phyloP scores from a whole-genome alignment of 306 rosid genomes.

The Trifolium pratense region DNA sequence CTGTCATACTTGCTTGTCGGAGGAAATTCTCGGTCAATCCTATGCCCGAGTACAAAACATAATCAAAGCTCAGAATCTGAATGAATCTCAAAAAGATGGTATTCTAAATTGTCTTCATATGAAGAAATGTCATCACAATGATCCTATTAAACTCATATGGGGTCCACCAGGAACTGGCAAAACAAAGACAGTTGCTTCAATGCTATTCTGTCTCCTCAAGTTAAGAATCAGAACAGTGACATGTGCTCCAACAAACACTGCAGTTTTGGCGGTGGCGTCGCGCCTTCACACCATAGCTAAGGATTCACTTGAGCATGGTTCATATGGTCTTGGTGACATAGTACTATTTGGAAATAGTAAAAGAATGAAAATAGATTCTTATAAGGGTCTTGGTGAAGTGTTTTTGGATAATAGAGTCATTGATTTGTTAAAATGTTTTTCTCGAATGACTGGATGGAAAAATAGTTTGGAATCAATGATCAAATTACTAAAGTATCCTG shows the following conservation, averaged over 20 bases:
- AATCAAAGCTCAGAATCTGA: slow-evolving; percentile 45
- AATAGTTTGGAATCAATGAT: slow-evolving; percentile 35
- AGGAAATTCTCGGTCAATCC: background rate
- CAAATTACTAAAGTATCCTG: slow-evolving; percentile 40
- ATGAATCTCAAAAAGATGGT: slow-evolving; percentile 54
- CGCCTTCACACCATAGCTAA: slow-evolving; percentile 35
- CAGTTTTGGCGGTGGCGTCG: slow-evolving; percentile 51
- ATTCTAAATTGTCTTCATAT: slow-evolving; percentile 48
- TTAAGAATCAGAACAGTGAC: slow-evolving; percentile 54
- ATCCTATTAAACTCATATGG: slow-evolving; percentile 58
- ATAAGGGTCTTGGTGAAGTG: slow-evolving; percentile 31
- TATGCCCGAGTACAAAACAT: background rate
- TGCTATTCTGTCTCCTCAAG: slow-evolving; percentile 44
- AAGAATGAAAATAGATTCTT: slow-evolving; percentile 45
- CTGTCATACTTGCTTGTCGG: slow-evolving; percentile 33
- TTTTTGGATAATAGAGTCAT: slow-evolving; percentile 44
- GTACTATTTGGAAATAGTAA: slow-evolving; percentile 43
- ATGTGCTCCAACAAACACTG: slow-evolving; percentile 71
- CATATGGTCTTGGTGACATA: slow-evolving; percentile 26
- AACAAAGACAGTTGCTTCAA: slow-evolving; percentile 60
- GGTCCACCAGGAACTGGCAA: slow-evolving; percentile 78
- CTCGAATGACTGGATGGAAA: slow-evolving; percentile 41
- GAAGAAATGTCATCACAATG: slow-evolving; percentile 42
- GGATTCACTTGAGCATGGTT: slow-evolving; percentile 6
- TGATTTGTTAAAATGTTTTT: slow-evolving; percentile 6